phyloP scores from a whole-genome alignment of 805 yeast species.

The Ogataea naganishii region DNA sequence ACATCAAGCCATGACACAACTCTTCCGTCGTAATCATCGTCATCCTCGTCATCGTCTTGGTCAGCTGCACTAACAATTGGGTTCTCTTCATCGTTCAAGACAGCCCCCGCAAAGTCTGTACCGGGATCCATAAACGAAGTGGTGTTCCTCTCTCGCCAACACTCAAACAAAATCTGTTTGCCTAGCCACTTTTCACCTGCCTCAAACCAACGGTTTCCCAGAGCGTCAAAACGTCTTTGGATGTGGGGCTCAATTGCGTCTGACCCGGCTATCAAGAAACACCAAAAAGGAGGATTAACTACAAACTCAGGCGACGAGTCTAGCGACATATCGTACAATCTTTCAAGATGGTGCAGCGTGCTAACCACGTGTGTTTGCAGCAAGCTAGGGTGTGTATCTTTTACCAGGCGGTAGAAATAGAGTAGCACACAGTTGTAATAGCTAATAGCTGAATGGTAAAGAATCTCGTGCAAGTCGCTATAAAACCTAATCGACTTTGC shows the following conservation, averaged over 20 bases:
- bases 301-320: constrained; percentile 13
- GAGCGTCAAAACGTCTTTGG: constrained; percentile 25
- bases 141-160: constrained; percentile 35
- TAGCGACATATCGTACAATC: constrained; percentile 13
- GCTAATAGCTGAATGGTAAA: constrained; percentile 28
- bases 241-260: constrained; percentile 25
- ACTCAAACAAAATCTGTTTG: constrained; percentile 43
- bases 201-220: constrained; percentile 23
- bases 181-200: constrained; percentile 43
- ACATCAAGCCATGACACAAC: constrained; percentile 42
- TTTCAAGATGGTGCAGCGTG: constrained; percentile 27
- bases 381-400: constrained; percentile 26
- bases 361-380: constrained; percentile 27
- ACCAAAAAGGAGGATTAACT: constrained; percentile 40
- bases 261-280: constrained; percentile 34
- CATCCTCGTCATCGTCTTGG: constrained; percentile 10
- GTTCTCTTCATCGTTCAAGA: constrained; percentile 1
- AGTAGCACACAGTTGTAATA: constrained; percentile 36
- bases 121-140: constrained; percentile 15
- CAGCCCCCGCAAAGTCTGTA: constrained; percentile 3
- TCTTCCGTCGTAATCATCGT: constrained; percentile 15
- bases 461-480: constrained; percentile 30
- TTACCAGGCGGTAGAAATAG: constrained; percentile 38
- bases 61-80: not conserved
- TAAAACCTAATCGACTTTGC: constrained; percentile 18